A percentile compares a stretch with the other conserved stretches of the same genome.
These are phyloP conservation scores for Apiosordaria backusii DNA, from an alignment of 495 filamentous ascomycete genomes.

Conservation along the genomic window DNA sequence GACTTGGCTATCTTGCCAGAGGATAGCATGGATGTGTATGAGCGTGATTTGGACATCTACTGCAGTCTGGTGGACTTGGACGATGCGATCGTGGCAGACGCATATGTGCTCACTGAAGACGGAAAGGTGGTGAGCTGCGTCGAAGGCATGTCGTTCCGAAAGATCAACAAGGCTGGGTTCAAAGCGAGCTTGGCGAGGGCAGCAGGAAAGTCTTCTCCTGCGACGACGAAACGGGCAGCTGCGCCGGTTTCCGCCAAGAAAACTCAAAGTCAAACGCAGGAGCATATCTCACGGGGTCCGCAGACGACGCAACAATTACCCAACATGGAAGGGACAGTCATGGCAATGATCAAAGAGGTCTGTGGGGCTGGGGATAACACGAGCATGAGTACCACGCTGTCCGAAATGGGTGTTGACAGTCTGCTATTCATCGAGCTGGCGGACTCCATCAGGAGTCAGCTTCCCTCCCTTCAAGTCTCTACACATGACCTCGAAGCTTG, in stretches of 20 bases:
- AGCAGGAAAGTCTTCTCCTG: not conserved
- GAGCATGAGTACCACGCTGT: not conserved
- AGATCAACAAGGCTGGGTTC: not conserved
- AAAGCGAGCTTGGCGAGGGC: not conserved
- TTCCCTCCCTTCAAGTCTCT: not conserved
- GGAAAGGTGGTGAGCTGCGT: not conserved
- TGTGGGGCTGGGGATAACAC: not conserved
- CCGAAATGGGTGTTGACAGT: not conserved
- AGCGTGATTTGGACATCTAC: not conserved
- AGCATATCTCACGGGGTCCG: not conserved
- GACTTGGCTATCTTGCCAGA: not conserved
- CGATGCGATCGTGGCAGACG: not conserved
- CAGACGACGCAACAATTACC: not conserved
- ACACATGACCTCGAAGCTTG: not conserved
- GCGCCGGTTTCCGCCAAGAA: not conserved
- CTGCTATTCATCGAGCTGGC: not conserved
- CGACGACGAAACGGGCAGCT: not conserved
- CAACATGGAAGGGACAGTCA: not conserved
- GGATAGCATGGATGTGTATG: not conserved
- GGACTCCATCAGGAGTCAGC: not conserved
- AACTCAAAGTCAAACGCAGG: not conserved
- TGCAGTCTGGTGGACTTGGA: not conserved
- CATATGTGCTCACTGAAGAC: not conserved
- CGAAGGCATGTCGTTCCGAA: not conserved
- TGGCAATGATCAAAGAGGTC: not conserved